These are phyloP conservation scores for Verticillium dahliae DNA, from an alignment of 2,329 filamentous ascomycete genomes.

Conservation along the genomic window DNA sequence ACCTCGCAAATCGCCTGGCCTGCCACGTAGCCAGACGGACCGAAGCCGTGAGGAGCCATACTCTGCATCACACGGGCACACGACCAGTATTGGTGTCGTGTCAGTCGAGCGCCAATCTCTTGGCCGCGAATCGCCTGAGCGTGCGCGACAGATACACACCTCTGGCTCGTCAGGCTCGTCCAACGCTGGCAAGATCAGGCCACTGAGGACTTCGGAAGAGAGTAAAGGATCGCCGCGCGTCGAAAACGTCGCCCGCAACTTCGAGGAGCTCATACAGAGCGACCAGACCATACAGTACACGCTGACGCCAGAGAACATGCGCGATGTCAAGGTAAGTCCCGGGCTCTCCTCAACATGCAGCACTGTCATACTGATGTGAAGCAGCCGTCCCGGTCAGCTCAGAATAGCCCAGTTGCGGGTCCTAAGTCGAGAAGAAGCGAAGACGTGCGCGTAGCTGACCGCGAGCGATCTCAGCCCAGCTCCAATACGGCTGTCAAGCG, in stretches of 20 bases:
- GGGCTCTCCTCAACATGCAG: slow-evolving; percentile 24
- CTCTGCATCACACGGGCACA: background rate
- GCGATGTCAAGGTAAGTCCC: slow-evolving; percentile 57
- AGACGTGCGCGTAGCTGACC: slow-evolving; percentile 31
- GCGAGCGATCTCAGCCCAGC: slow-evolving; percentile 40
- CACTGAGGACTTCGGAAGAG: slow-evolving; percentile 53
- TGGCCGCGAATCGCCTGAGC: slow-evolving; percentile 8
- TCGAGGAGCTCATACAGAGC: slow-evolving; percentile 76
- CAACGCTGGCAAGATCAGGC: slow-evolving; percentile 41
- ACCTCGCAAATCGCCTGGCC: slow-evolving; percentile 21
- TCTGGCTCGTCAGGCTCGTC: slow-evolving; percentile 47
- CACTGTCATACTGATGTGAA: background rate
- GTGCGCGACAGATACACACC: slow-evolving; percentile 32
- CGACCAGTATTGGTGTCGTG: slow-evolving; percentile 27
- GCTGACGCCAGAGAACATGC: slow-evolving; percentile 72
- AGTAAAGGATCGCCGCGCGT: slow-evolving; percentile 34
- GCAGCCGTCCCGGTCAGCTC: background rate
- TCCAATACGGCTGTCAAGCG: slow-evolving; percentile 31
- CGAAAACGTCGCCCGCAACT: slow-evolving; percentile 58
- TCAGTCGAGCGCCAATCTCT: slow-evolving; percentile 27
- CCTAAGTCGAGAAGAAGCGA: slow-evolving; percentile 40
- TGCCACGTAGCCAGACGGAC: slow-evolving; percentile 3
- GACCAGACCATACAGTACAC: slow-evolving; percentile 80
- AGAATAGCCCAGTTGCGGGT: slow-evolving; percentile 30
- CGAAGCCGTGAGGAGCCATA: slow-evolving; percentile 1